Evolutionary conservation across 129 eudicot genomes (phyloP).

Genomic region (Lactuca sativa): DNA sequence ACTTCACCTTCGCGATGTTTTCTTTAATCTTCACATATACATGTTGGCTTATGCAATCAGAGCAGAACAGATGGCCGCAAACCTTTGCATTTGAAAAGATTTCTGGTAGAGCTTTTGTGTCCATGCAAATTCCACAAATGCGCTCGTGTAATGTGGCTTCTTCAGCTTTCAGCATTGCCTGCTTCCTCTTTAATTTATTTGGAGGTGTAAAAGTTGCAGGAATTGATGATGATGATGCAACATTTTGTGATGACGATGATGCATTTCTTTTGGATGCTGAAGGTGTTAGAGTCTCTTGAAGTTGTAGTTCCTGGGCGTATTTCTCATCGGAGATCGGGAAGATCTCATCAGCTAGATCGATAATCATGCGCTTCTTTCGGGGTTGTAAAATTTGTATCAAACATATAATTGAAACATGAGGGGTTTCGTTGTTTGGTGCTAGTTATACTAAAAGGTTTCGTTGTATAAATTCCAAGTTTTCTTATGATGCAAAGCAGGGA

Average conservation of each 20-base stretch:
- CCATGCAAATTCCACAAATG: conserved; percentile 38
- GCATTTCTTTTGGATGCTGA: background rate
- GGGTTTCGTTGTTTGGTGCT: no score
- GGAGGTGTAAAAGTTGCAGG: background rate
- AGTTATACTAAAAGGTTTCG: no score
- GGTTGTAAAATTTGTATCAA: background rate
- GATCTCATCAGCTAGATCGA: conserved; percentile 1
- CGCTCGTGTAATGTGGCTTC: no score
- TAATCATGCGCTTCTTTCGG: background rate
- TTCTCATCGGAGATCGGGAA: conserved; percentile 33
- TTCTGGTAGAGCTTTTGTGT: conserved; percentile 9
- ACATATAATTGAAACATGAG: background rate
- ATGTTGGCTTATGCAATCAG: conserved; percentile 24
- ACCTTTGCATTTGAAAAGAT: conserved; percentile 7
- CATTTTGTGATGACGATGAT: no score
- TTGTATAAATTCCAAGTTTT: background rate
- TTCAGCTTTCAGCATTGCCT: background rate
- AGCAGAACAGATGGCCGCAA: conserved; percentile 31
- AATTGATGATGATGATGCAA: conserved; percentile 6
- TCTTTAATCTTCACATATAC: conserved; percentile 31
- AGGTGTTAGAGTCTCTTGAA: conserved; percentile 33
- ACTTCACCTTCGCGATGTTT: conserved; percentile 2
- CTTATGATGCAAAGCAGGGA: background rate
- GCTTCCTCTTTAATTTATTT: background rate
- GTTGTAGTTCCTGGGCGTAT: conserved; percentile 25